Evolutionary conservation across 2,329 filamentous ascomycete species (phyloP), one percentile per base, ranked within the genome.

Genomic region (Coleophoma cylindrospora): DNA sequence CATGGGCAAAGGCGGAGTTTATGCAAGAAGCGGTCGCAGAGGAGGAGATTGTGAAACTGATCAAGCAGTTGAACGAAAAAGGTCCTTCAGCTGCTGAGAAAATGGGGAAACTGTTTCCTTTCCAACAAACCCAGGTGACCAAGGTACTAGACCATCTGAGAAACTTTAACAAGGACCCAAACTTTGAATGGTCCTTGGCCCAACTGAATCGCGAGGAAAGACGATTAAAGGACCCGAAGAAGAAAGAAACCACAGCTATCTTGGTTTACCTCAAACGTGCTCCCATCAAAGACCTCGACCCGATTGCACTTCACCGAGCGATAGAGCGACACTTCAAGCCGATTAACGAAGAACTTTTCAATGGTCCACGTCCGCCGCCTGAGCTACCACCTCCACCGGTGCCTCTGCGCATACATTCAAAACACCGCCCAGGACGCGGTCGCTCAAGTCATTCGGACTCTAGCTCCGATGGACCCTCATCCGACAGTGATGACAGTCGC

Each of bases 111-210:
- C 52, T 67, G 14, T 53, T 37, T n/a, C 54, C 51, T 21, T 55
- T 49, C 37, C 62, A 64, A 45, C 56, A 61, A 43, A 43, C 45
- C 2, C 64, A 67, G 48, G 56, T 67, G 27, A 57, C 57, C 15
- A 53, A 46, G 9, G 44, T 65, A 3, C 36, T 66, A 37, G 64
- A 65, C 38, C 50, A 54, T 3, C 53, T 63, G 32, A 58, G 47
- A 21, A 54, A 37, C 2, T 52, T 47, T 22, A 60, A 66, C 38
- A 6, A 3, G 2, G 58, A 64, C 37, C 43, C 33, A 2, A 47
- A 55, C 40, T 66, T 63, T 51, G 51, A 57, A 38, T 67, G 60
- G 61, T 57, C 59, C 2, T 52, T 66, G 22, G 57, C 53, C 6
- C 63, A 66, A 46, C 47, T 65, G 14, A 57, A 60, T 13, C 54